These are phyloP conservation scores for Knoxia roxburghii DNA, from an alignment of 257 asterid genomes.

Conservation along the genomic window DNA sequence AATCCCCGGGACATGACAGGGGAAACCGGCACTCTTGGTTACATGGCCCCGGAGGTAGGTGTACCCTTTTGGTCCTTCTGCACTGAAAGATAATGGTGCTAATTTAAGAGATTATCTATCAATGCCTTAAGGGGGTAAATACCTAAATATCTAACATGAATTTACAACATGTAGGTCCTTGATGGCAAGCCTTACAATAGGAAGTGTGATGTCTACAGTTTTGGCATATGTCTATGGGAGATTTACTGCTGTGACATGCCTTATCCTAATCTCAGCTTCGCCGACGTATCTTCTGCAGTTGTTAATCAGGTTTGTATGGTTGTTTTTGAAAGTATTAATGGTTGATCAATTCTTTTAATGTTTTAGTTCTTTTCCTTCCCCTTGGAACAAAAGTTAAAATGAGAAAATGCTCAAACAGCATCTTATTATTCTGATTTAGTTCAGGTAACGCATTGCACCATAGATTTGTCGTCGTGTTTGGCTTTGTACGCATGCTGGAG, in stretches of 20 bases:
- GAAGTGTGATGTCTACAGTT: constrained; percentile 56
- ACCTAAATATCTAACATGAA: not conserved
- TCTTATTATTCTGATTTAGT: too few relatives aligned
- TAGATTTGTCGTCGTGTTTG: too few relatives aligned
- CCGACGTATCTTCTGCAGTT: constrained; percentile 49
- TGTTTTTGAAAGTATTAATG: not conserved
- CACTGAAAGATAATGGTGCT: not conserved
- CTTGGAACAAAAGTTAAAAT: not conserved
- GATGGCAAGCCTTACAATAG: constrained; percentile 60
- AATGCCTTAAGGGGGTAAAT: not conserved
- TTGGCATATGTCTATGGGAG: constrained; percentile 60
- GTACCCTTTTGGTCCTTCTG: not conserved
- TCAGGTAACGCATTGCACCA: not conserved
- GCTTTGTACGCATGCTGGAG: not conserved
- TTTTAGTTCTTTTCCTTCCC: not conserved
- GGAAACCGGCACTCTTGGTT: constrained; percentile 59
- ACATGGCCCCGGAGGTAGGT: constrained; percentile 63
- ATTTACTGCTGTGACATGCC: constrained; percentile 57
- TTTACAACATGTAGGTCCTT: constrained; percentile 34
- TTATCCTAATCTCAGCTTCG: constrained; percentile 47
- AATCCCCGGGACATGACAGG: constrained; percentile 65
- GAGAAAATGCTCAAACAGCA: not conserved
- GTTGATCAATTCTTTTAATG: not conserved
- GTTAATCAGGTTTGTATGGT: constrained; percentile 39
- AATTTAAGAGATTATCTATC: too few relatives aligned